These are phyloP conservation scores for Suhomyces bolitotheri DNA, from an alignment of 1,139 yeast genomes.

Conservation along the genomic window DNA sequence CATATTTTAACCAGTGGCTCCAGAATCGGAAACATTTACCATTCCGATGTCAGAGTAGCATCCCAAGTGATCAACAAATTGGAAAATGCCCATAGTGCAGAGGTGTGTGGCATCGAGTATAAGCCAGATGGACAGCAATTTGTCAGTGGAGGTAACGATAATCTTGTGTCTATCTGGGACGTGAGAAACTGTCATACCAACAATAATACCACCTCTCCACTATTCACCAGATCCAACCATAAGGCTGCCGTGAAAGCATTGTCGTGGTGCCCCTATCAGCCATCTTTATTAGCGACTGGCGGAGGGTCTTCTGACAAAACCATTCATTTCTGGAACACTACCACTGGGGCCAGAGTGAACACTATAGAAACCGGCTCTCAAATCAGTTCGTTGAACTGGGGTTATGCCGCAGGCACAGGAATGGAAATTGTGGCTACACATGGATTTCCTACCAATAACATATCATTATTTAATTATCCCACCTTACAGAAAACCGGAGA, in stretches of 20 bases:
- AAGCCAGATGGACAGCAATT: conserved; percentile 80
- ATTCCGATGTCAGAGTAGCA: conserved; percentile 91
- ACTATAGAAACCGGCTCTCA: conserved; percentile 92
- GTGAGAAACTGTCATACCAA: conserved; percentile 45
- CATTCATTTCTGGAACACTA: conserved; percentile 94
- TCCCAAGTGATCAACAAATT: conserved; percentile 67
- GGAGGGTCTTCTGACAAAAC: conserved; percentile 92
- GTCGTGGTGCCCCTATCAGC: conserved; percentile 92
- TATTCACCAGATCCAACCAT: conserved; percentile 76
- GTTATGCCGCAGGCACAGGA: conserved; percentile 68
- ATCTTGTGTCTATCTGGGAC: conserved; percentile 93
- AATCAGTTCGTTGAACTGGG: conserved; percentile 92
- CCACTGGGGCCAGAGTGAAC: conserved; percentile 84
- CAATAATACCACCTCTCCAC: conserved; percentile 43
- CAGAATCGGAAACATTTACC: conserved; percentile 78
- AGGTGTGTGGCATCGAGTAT: conserved; percentile 91
- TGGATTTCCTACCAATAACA: conserved; percentile 87
- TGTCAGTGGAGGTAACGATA: conserved; percentile 95
- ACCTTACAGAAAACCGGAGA: conserved; percentile 87
- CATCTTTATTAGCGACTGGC: conserved; percentile 85
- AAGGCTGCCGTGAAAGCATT: conserved; percentile 95
- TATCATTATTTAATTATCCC: conserved; percentile 84
- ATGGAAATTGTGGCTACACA: conserved; percentile 91
- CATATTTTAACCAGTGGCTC: conserved; percentile 83
- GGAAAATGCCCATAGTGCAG: conserved; percentile 66